These are phyloP conservation scores for Eutrema salsugineum DNA, from an alignment of 441 rosid species.

Conservation along the genomic window DNA sequence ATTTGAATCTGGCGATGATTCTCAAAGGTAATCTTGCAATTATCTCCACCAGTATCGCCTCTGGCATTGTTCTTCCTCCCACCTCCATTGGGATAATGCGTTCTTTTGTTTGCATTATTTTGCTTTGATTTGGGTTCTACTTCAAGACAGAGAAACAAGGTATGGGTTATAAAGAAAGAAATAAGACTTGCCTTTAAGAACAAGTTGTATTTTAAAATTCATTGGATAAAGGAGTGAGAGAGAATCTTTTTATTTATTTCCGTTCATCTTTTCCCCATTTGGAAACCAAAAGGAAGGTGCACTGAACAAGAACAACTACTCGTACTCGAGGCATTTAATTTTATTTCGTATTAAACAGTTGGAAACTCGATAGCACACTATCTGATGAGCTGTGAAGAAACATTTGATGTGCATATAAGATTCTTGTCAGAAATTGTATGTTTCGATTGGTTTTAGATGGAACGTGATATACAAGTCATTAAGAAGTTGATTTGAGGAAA, in stretches of 20 bases:
- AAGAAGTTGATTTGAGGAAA: conserved; percentile 22
- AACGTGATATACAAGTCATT: neutral
- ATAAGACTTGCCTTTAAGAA: too few relatives aligned
- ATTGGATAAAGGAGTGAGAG: too few relatives aligned
- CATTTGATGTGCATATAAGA: neutral
- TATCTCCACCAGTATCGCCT: conserved; percentile 2
- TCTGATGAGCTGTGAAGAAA: too few relatives aligned
- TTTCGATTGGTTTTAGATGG: neutral
- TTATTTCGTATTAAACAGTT: too few relatives aligned
- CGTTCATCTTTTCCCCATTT: neutral
- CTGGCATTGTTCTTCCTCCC: neutral
- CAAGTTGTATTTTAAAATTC: too few relatives aligned
- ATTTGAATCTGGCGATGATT: neutral
- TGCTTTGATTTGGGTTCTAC: too few relatives aligned
- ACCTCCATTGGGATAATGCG: neutral
- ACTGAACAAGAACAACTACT: neutral
- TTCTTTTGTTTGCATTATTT: neutral
- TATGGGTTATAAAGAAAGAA: too few relatives aligned
- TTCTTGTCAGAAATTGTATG: neutral
- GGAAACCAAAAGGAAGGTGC: neutral
- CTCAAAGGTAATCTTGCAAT: neutral
- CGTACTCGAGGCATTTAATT: too few relatives aligned
- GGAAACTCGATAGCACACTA: too few relatives aligned
- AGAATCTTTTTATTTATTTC: too few relatives aligned
- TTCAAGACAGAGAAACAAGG: too few relatives aligned